phyloP scores from a whole-genome alignment of 768 basidiomycete species.

The Xanthoconium stramineum region DNA sequence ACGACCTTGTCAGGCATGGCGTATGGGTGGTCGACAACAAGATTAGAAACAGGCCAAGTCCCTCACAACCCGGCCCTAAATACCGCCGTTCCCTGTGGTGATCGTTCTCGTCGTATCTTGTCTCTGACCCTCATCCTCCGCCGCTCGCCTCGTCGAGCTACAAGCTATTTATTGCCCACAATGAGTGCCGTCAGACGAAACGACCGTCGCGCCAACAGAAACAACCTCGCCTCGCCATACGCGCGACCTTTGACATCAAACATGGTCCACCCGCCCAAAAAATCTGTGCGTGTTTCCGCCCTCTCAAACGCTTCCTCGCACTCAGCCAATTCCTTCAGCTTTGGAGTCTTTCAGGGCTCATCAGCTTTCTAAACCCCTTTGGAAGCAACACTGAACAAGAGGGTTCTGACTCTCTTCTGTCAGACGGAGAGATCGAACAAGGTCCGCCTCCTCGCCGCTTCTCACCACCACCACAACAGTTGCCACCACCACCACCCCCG shows the following conservation, averaged over 20 bases:
- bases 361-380: slow-evolving; percentile 52
- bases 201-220: slow-evolving; percentile 39
- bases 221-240: slow-evolving; percentile 53
- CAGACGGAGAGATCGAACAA: slow-evolving; percentile 28
- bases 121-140: slow-evolving; percentile 11
- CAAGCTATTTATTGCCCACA: neutral
- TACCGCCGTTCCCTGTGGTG: slow-evolving; percentile 13
- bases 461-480: slow-evolving; percentile 22
- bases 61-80: slow-evolving; percentile 32
- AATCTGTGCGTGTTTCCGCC: slow-evolving; percentile 41
- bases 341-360: slow-evolving; percentile 52
- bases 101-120: slow-evolving; percentile 24
- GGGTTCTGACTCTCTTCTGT: slow-evolving; percentile 20
- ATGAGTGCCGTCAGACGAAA: slow-evolving; percentile 60
- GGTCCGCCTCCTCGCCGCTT: slow-evolving; percentile 25
- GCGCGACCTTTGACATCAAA: slow-evolving; percentile 35
- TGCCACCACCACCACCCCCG: slow-evolving; percentile 20
- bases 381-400: slow-evolving; percentile 23
- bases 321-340: slow-evolving; percentile 26
- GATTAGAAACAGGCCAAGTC: slow-evolving; percentile 8
- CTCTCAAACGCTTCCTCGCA: neutral
- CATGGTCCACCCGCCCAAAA: slow-evolving; percentile 33
- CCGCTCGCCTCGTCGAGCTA: slow-evolving; percentile 4
- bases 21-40: slow-evolving; percentile 1
- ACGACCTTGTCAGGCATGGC: slow-evolving; percentile 46